Evolutionary conservation across 352 stramenopile genomes (phyloP).

Genomic region (Phytopythium chamaehyphon): DNA sequence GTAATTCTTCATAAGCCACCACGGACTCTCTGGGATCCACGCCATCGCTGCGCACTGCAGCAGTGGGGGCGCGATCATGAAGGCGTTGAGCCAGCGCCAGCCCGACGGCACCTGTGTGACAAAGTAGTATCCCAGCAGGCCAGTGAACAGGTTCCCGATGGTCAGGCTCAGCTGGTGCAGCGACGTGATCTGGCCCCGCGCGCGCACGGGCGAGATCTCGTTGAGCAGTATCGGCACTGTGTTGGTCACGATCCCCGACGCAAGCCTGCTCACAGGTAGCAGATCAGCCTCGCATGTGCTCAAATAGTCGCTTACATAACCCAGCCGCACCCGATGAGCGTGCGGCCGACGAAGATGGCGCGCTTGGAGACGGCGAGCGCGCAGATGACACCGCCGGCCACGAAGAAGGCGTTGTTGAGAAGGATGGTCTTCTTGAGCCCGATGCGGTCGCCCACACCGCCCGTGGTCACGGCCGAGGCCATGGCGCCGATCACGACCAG

Average conservation of each 20-base stretch:
- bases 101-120: constrained; percentile 76
- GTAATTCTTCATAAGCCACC: constrained; percentile 83
- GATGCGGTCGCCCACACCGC: constrained; percentile 44
- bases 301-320: no score
- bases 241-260: constrained; percentile 75
- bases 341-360: constrained; percentile 52
- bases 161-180: constrained; percentile 87
- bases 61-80: constrained; percentile 59
- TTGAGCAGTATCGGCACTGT: constrained; percentile 81
- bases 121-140: constrained; percentile 72
- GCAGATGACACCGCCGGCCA: constrained; percentile 48
- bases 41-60: constrained; percentile 51
- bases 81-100: constrained; percentile 81
- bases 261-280: constrained; percentile 36
- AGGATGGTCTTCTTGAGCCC: constrained; percentile 69
- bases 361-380: constrained; percentile 55
- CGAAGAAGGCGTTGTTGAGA: constrained; percentile 71
- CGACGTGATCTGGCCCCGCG: constrained; percentile 76
- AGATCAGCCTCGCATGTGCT: no score
- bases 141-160: constrained; percentile 80
- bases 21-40: constrained; percentile 84
- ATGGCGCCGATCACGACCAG: constrained; percentile 72
- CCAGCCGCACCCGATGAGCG: constrained; percentile 41
- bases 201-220: constrained; percentile 66
- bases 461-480: constrained; percentile 52